Conservation (phyloP, 1,284 basidiomycete genomes). For the Ganoderma multipileum region DNA sequence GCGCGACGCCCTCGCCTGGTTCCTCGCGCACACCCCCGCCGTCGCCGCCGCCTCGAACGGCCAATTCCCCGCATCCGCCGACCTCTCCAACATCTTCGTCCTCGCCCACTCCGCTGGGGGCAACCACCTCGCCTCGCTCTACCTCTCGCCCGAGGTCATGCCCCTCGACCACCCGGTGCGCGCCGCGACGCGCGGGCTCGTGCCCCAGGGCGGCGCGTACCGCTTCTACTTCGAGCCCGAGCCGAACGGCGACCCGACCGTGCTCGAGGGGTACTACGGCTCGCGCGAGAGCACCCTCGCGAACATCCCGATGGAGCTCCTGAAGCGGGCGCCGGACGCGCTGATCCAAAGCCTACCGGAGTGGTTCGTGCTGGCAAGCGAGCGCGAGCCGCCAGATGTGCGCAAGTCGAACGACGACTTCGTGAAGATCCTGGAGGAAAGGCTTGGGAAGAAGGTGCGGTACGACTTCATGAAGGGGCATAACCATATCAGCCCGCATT, state of each 20-base stretch:
- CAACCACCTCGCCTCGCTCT: constrained; percentile 51
- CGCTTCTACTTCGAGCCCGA: constrained; percentile 40
- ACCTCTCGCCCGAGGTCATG: constrained; percentile 49
- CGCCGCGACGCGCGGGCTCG: constrained; percentile 49
- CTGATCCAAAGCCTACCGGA: constrained; percentile 49
- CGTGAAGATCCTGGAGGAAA: constrained; percentile 42
- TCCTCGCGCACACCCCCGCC: constrained; percentile 48
- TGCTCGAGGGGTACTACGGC: constrained; percentile 52
- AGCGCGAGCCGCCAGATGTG: constrained; percentile 58
- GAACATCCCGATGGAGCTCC: constrained; percentile 49
- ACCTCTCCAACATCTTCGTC: constrained; percentile 49
- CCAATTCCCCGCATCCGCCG: constrained; percentile 2
- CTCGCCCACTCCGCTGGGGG: constrained; percentile 69
- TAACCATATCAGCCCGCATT: constrained; percentile 66
- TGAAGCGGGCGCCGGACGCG: constrained; percentile 43
- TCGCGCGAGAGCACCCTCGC: constrained; percentile 47
- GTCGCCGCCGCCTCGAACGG: constrained; percentile 19
- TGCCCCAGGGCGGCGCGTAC: constrained; percentile 55
- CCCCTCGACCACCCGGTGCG: constrained; percentile 41
- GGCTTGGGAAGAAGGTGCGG: constrained; percentile 37
- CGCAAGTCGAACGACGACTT: constrained; percentile 43
- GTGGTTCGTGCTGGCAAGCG: constrained; percentile 53
- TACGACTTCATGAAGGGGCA: constrained; percentile 56
- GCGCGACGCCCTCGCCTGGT: constrained; percentile 64
- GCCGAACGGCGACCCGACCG: constrained; percentile 32